These are phyloP conservation scores for Xylaria grammica DNA, from an alignment of 495 filamentous ascomycete genomes.

Conservation along the genomic window DNA sequence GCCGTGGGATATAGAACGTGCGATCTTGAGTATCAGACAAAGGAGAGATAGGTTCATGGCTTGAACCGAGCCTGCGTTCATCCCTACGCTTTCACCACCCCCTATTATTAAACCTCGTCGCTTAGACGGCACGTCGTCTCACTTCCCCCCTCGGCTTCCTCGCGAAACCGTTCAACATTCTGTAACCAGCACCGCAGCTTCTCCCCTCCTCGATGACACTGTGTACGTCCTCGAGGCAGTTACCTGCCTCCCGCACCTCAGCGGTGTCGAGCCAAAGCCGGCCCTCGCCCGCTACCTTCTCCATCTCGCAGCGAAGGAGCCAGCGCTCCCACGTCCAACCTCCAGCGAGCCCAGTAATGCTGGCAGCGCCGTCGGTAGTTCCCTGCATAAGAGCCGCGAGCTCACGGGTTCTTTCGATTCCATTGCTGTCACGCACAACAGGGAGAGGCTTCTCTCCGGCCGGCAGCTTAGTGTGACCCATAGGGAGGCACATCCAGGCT, in stretches of 20 bases:
- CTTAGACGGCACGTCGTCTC: no score
- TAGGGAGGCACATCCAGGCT: slow-evolving; percentile 88
- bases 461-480: slow-evolving; percentile 65
- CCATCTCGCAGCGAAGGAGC: slow-evolving; percentile 83
- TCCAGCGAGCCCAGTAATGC: slow-evolving; percentile 79
- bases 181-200: slow-evolving; percentile 79
- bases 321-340: slow-evolving; percentile 97
- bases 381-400: slow-evolving; percentile 72
- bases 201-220: slow-evolving; percentile 85
- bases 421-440: slow-evolving; percentile 39
- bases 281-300: slow-evolving; percentile 73
- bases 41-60: not conserved
- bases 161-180: slow-evolving; percentile 84
- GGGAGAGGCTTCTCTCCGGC: slow-evolving; percentile 42
- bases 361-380: slow-evolving; percentile 73
- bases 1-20: no score
- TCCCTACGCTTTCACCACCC: not conserved
- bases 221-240: slow-evolving; percentile 75
- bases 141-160: slow-evolving; percentile 67
- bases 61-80: not conserved
- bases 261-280: slow-evolving; percentile 57
- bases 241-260: slow-evolving; percentile 53
- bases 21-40: not conserved
- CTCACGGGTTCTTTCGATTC: slow-evolving; percentile 55
- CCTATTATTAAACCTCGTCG: not conserved